phyloP scores from a whole-genome alignment of 305 asterid species.

The Lippia alba region DNA sequence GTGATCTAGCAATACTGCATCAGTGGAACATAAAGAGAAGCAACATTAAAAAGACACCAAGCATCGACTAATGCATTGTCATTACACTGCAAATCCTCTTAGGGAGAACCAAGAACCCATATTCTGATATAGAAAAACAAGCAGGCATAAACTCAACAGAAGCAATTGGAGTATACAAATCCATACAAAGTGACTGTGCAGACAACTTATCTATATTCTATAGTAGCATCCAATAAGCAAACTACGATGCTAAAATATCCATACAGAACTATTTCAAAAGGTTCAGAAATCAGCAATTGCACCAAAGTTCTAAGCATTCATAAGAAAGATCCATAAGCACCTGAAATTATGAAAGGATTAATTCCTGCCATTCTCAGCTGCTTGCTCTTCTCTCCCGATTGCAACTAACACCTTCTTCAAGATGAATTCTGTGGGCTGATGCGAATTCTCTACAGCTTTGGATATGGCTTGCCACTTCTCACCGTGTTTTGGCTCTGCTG shows the following conservation, averaged over 20 bases:
- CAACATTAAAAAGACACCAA: neutral
- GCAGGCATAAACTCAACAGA: neutral
- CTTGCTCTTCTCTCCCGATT: conserved; percentile 69
- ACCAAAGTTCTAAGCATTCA: conserved; percentile 13
- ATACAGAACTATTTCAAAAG: conserved; percentile 79
- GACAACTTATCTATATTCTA: too few relatives aligned
- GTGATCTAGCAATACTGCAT: too few relatives aligned
- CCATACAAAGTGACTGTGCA: too few relatives aligned
- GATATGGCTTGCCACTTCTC: conserved; percentile 88
- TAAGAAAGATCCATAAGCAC: neutral
- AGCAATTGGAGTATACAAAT: too few relatives aligned
- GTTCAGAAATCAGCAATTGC: neutral
- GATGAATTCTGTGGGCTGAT: conserved; percentile 79
- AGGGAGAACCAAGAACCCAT: neutral
- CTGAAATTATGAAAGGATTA: conserved; percentile 23
- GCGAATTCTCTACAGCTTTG: conserved; percentile 93
- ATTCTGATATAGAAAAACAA: neutral
- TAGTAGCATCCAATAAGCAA: too few relatives aligned
- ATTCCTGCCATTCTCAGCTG: conserved; percentile 57
- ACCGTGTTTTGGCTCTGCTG: conserved; percentile 93
- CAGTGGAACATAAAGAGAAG: neutral
- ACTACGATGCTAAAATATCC: too few relatives aligned
- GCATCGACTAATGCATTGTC: neutral
- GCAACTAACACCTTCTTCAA: conserved; percentile 83
- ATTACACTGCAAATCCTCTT: neutral